Base-by-base conservation (phyloP, 2,329 filamentous ascomycete species). In the Hymenoscyphus fructigenus region DNA sequence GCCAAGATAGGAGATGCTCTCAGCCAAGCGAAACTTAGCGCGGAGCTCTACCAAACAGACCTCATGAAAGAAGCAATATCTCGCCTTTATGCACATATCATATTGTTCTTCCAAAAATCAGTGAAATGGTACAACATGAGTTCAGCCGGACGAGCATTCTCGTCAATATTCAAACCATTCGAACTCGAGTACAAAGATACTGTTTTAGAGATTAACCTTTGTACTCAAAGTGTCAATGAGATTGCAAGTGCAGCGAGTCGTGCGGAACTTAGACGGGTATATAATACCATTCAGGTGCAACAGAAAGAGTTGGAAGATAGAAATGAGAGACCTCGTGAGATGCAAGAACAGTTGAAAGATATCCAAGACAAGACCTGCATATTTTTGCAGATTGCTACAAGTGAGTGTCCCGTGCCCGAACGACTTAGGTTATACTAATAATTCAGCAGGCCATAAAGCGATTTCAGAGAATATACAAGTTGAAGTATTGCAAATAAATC, bases 121-220 rank as follows among this genome's bases (percentile, higher is more conserved):
- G 57, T 67, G n/a, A 66, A 61, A n/a, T 69, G 68, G 66, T 69
- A 67, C 44, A 64, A 44, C 14, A 50, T 64, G 57, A 55, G 67
- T 15, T 61, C 59, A 20, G n/a, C 64, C 10, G 34, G n/a, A 9
- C 65, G 65, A 26, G 28, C 57, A 15, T 20, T 66, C 4, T 58
- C 38, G 2, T 44, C 62, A 53, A 41, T 68, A 2, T 60, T 64
- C 10, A 58, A 57, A 15, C 64, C 64, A 29, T 56, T 47, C 15
- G 50, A 50, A 7, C 59, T 66, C 9, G 59, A 59, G 14, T 68
- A 56, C 38, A 57, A 65, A 38, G 36, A 44, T 59, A 56, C 63
- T n/a, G 53, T 66, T 1, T 57, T 60, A 20, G 57, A 64, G 34
- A 66, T 66, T 38, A 17, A 5, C 41, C 14, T 17, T 15, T 15